Conservation (phyloP, 768 basidiomycete species). For the Serpula lacrymans region DNA sequence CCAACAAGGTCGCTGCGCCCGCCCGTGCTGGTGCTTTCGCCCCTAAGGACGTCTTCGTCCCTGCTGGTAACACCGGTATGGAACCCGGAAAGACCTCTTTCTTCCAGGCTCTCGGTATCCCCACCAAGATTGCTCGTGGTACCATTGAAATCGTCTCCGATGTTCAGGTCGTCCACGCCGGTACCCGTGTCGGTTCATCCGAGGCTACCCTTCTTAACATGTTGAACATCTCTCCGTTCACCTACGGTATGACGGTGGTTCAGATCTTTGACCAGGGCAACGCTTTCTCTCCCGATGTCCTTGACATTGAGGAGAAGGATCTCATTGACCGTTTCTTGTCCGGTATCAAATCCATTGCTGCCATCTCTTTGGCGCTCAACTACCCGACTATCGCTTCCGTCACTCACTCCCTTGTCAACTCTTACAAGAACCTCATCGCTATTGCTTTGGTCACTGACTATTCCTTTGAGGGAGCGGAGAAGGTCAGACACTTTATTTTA, state of each 20-base stretch:
- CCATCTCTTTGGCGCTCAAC: conserved; percentile 91
- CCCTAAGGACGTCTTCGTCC: conserved; percentile 87
- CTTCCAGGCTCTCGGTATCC: conserved; percentile 99
- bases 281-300: conserved; percentile 82
- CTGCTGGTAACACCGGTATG: conserved; percentile 99
- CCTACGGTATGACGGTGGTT: conserved; percentile 97
- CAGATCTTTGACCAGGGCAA: conserved; percentile 97
- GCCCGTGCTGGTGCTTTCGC: conserved; percentile 98
- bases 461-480: conserved; percentile 89
- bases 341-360: conserved; percentile 93
- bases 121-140: conserved; percentile 99
- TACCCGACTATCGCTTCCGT: conserved; percentile 97
- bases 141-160: conserved; percentile 99
- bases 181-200: conserved; percentile 92
- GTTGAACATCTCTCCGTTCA: conserved; percentile 99
- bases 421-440: conserved; percentile 97
- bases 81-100: conserved; percentile 99
- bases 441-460: conserved; percentile 89
- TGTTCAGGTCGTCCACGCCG: conserved; percentile 90
- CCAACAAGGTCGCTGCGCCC: conserved; percentile 98
- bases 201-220: conserved; percentile 99
- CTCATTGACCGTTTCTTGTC: conserved; percentile 89
- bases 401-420: conserved; percentile 92
- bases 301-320: conserved; percentile 90
- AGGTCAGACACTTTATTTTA: conserved; percentile 47